Evolutionary conservation across 176 grass and related monocot species (phyloP), one percentile per base, ranked within the genome.

Genomic region (Typha latifolia): DNA sequence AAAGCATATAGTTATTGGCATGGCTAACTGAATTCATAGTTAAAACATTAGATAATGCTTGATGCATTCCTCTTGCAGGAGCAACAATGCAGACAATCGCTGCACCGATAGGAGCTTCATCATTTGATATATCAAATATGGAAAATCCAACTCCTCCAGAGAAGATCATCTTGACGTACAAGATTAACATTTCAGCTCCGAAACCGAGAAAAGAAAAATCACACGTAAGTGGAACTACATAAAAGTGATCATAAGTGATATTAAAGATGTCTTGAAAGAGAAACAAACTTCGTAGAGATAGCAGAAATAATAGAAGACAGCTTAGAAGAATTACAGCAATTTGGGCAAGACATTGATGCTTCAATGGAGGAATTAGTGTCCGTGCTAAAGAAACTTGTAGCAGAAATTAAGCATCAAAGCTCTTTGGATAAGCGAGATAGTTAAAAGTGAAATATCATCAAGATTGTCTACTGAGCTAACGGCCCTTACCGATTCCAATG

Each of bases 191-290:
- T 32, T 61, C 49, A 8, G 27, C 59, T 18, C 53, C 73, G 57
- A 29, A 48, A 68, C 50, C 23, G 73, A 76, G 57, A 62, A 68
- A 52, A 68, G 64, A 63, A 76, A 76, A 67, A 13, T 68, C 5
- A 51, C n/a, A 43, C 64, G 73, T 21, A 76, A 76, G 50, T 76
- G 73, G 73, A 76, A 76, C 62, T 76, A 76, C 26, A 51, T 76
- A 18, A 76, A 76, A 57, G 64, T 65, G 29, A 68, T 76, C 47
- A 61, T 68, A 29, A 32, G n/a, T 1, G 73, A 76, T 52, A 34
- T 76, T 63, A 61, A 76, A 76, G 61, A 76, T 29, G 50, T 62
- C 49, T 68, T 76, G 63, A 66, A 15, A 76, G 62, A 76, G 27
- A 76, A 76, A 62, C 49, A 61, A 7, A 20, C 43, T 26, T 76